Percentiles rank a stretch among this genome's conserved stretches.
These are phyloP conservation scores for Trichoderma pleuroti DNA, from an alignment of 2,329 filamentous ascomycete genomes.

Conservation along the genomic window DNA sequence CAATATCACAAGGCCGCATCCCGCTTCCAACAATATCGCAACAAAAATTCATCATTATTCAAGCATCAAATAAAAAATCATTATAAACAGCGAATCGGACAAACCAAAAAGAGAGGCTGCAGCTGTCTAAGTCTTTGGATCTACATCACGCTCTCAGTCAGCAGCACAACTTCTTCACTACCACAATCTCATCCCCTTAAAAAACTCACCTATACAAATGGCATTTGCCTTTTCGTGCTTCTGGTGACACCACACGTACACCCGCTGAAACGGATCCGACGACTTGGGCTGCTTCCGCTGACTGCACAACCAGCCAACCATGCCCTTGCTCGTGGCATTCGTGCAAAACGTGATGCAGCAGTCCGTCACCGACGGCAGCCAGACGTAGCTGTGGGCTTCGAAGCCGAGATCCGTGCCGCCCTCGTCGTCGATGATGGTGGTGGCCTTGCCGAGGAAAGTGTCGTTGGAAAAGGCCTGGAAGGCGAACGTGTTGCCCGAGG, in stretches of 20 bases:
- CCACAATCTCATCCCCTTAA: not conserved
- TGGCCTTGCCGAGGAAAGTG: conserved; percentile 26
- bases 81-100: not conserved
- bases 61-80: not conserved
- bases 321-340: conserved; percentile 23
- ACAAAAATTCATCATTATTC: not conserved
- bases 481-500: conserved; percentile 21
- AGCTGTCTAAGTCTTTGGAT: not conserved
- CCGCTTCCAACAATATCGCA: not conserved
- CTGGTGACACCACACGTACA: conserved; percentile 28
- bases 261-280: conserved; percentile 23
- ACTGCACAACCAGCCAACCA: conserved; percentile 28
- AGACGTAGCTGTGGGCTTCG: conserved; percentile 24
- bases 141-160: not conserved
- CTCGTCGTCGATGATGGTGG: conserved; percentile 26
- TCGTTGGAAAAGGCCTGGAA: conserved; percentile 33
- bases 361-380: conserved; percentile 22
- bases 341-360: conserved; percentile 27
- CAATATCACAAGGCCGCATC: not conserved
- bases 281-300: conserved; percentile 21
- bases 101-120: not conserved
- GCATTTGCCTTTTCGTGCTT: conserved; percentile 19
- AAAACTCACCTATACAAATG: conserved; percentile 1
- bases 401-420: conserved; percentile 26
- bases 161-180: not conserved